Percentiles rank a stretch among this genome's conserved stretches.
These are phyloP conservation scores for Choiromyces venosus DNA, from an alignment of 495 filamentous ascomycete species.

Conservation along the genomic window DNA sequence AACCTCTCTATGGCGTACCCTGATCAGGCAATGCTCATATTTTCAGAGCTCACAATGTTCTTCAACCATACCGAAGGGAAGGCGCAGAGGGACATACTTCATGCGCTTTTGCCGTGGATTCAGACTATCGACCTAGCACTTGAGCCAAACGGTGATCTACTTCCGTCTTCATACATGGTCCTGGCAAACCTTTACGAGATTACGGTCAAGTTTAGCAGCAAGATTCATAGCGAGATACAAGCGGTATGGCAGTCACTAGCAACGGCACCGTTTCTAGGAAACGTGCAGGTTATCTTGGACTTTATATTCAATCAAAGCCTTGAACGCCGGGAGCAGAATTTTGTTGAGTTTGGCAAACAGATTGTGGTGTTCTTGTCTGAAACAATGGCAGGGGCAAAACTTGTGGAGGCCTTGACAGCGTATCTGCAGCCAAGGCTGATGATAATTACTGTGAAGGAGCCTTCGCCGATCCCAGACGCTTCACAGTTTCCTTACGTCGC, in stretches of 20 bases:
- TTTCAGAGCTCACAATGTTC: conserved; percentile 86
- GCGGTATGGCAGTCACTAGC: conserved; percentile 95
- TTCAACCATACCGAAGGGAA: conserved; percentile 77
- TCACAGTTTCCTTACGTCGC: conserved; percentile 78
- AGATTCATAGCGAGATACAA: conserved; percentile 91
- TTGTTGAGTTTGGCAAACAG: conserved; percentile 95
- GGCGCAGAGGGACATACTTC: conserved; percentile 87
- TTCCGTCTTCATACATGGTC: conserved; percentile 86
- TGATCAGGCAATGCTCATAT: conserved; percentile 83
- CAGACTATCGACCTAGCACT: conserved; percentile 88
- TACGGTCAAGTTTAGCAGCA: conserved; percentile 81
- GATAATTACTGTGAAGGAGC: conserved; percentile 55
- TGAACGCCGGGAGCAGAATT: conserved; percentile 91
- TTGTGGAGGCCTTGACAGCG: conserved; percentile 73
- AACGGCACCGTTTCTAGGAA: conserved; percentile 88
- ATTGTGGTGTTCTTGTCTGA: conserved; percentile 92
- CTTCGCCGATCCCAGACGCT: conserved; percentile 67
- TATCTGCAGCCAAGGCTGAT: conserved; percentile 51
- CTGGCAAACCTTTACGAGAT: conserved; percentile 94
- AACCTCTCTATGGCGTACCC: conserved; percentile 79
- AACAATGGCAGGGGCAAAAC: conserved; percentile 82
- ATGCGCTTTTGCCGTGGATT: conserved; percentile 91
- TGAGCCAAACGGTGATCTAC: conserved; percentile 89
- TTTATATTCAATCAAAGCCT: conserved; percentile 92
- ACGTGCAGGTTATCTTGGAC: conserved; percentile 87